Percentiles rank a stretch among this genome's conserved stretches.
phyloP scores from a whole-genome alignment of 2,329 filamentous ascomycete species.

The Juglanconis juglandina region DNA sequence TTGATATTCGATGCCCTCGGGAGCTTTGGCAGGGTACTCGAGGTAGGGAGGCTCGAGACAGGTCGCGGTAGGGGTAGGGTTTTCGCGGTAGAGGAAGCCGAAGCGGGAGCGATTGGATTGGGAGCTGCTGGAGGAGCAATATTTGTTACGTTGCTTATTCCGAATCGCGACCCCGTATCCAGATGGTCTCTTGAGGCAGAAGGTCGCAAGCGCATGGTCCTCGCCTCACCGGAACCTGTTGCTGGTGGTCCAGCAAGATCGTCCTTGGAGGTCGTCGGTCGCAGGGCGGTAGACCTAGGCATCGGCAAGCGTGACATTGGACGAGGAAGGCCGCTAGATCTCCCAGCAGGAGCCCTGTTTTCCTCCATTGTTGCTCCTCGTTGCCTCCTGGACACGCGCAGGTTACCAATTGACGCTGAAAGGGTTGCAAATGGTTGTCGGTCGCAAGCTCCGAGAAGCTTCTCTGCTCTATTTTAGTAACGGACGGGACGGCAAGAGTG shows the following conservation, averaged over 20 bases:
- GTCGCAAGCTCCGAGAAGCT: background rate
- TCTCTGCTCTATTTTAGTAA: background rate
- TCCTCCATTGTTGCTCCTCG: conserved; percentile 11
- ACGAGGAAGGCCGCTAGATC: conserved; percentile 8
- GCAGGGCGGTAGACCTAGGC: conserved; percentile 11
- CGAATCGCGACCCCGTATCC: background rate
- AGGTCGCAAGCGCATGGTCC: conserved; percentile 8
- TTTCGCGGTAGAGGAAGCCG: background rate
- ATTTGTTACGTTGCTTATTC: conserved; percentile 1
- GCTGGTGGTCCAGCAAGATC: conserved; percentile 5
- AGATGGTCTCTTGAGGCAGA: conserved; percentile 14
- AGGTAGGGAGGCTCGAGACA: conserved; percentile 13
- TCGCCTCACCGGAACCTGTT: background rate
- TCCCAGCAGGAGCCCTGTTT: conserved; percentile 5
- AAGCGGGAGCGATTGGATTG: background rate
- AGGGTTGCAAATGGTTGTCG: no score
- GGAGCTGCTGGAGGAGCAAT: background rate
- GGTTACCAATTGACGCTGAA: background rate
- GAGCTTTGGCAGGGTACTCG: conserved; percentile 3
- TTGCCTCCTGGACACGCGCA: background rate
- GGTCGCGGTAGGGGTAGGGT: conserved; percentile 9
- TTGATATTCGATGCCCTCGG: background rate
- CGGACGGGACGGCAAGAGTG: background rate
- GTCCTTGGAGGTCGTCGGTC: conserved; percentile 11
- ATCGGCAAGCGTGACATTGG: conserved; percentile 15